Evolutionary conservation across 2,329 filamentous ascomycete species (phyloP).

Genomic region (Fusarium ambrosium): DNA sequence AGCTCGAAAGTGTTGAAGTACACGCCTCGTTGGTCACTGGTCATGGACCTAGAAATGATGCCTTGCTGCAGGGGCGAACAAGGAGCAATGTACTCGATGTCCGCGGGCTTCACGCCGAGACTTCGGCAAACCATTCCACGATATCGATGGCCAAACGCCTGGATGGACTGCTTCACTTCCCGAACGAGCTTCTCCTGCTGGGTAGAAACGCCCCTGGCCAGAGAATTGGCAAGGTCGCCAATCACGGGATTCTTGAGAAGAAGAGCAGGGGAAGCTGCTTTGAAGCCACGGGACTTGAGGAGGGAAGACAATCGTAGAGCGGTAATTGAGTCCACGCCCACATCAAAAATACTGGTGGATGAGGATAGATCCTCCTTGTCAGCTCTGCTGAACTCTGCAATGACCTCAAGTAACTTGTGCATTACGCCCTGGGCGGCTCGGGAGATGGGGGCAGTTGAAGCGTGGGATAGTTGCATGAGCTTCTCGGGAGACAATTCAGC

Average conservation of each 20-base stretch:
- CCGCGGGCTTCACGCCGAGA: constrained; percentile 62
- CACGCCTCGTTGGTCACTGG: constrained; percentile 63
- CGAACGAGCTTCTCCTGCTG: constrained; percentile 49
- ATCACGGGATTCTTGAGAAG: constrained; percentile 75
- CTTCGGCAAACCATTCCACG: constrained; percentile 63
- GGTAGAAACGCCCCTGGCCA: constrained; percentile 42
- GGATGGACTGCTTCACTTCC: constrained; percentile 71
- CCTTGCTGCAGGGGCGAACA: constrained; percentile 91
- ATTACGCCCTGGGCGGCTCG: constrained; percentile 56
- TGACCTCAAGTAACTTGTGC: constrained; percentile 62
- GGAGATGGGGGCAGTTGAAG: constrained; percentile 42
- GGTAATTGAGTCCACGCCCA: constrained; percentile 91
- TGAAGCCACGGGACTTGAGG: constrained; percentile 74
- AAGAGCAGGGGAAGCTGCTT: constrained; percentile 71
- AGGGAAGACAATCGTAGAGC: constrained; percentile 77
- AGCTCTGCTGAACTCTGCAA: constrained; percentile 67
- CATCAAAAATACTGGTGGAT: constrained; percentile 81
- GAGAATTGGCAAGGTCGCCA: constrained; percentile 58
- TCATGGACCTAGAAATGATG: constrained; percentile 80
- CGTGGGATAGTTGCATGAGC: constrained; percentile 68
- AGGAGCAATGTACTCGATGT: constrained; percentile 81
- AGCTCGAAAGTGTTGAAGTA: constrained; percentile 87
- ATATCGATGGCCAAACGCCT: constrained; percentile 74
- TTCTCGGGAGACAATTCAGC: constrained; percentile 69
- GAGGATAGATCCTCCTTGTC: constrained; percentile 60